Conservation (phyloP, 2,329 filamentous ascomycete species). For the Aspergillus ruber region DNA sequence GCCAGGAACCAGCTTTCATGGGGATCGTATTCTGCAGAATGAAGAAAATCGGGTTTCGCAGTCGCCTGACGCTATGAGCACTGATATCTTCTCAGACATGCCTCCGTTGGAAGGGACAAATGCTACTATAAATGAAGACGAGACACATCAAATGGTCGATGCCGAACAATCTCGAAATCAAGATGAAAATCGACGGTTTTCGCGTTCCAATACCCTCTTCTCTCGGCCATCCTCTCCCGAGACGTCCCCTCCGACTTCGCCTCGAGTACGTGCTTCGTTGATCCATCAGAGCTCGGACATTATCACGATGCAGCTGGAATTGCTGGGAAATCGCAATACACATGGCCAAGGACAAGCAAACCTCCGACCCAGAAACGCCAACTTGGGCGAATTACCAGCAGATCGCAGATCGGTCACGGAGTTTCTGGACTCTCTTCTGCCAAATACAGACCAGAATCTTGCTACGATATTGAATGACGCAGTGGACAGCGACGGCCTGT, state of each 20-base stretch:
- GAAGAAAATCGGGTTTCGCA: slow-evolving; percentile 34
- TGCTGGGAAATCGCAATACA: slow-evolving; percentile 28
- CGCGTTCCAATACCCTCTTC: slow-evolving; percentile 35
- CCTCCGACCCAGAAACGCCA: slow-evolving; percentile 9
- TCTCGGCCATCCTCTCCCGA: slow-evolving; percentile 35
- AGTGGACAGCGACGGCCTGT: slow-evolving; percentile 18
- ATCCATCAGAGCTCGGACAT: slow-evolving; percentile 39
- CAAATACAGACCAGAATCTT: slow-evolving; percentile 22
- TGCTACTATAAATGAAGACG: slow-evolving; percentile 8
- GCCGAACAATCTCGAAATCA: slow-evolving; percentile 9
- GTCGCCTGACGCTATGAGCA: slow-evolving; percentile 33
- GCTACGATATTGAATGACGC: slow-evolving; percentile 9
- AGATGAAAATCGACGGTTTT: slow-evolving; percentile 19
- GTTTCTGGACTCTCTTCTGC: slow-evolving; percentile 29
- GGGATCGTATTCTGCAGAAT: slow-evolving; percentile 18
- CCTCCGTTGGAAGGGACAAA: slow-evolving; percentile 17
- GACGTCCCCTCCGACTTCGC: slow-evolving; percentile 36
- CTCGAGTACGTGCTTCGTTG: slow-evolving; percentile 36
- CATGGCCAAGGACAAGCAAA: slow-evolving; percentile 13
- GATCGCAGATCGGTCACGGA: slow-evolving; percentile 28
- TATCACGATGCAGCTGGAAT: slow-evolving; percentile 40
- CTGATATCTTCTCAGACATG: slow-evolving; percentile 24
- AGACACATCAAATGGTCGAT: slow-evolving; percentile 6
- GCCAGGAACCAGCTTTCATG: slow-evolving; percentile 13
- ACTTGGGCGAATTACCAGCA: slow-evolving; percentile 8